phyloP scores from a whole-genome alignment of 2,329 filamentous ascomycete genomes.

The Stromatinia cepivora region DNA sequence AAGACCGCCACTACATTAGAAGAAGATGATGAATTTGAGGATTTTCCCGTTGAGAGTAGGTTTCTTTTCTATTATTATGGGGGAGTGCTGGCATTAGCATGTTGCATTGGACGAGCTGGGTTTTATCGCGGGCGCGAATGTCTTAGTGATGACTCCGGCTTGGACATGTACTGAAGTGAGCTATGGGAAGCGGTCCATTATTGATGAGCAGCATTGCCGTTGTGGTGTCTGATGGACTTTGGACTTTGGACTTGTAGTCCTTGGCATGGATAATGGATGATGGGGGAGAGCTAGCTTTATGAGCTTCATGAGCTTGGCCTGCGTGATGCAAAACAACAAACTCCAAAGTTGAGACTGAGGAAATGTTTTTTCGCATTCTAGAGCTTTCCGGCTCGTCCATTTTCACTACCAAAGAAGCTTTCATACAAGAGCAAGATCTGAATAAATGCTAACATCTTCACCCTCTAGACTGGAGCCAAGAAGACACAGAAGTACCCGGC shows the following conservation, averaged over 20 bases:
- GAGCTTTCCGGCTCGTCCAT: no score
- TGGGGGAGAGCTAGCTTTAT: not conserved
- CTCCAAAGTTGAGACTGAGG: not conserved
- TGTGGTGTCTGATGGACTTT: not conserved
- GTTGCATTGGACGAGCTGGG: conserved; percentile 15
- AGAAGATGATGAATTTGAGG: conserved; percentile 98
- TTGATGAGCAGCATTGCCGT: conserved; percentile 1
- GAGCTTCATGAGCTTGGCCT: not conserved
- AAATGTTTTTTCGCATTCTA: not conserved
- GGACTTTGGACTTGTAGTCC: not conserved
- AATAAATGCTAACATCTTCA: conserved; percentile 23
- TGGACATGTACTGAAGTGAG: conserved; percentile 2
- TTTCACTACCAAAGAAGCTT: not conserved
- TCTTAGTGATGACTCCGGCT: conserved; percentile 2
- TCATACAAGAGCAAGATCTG: not conserved
- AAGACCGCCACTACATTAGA: conserved; percentile 66
- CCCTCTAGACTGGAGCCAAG: conserved; percentile 79
- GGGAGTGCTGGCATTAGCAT: not conserved
- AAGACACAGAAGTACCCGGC: conserved; percentile 82
- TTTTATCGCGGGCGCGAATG: not conserved
- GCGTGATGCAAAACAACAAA: no score
- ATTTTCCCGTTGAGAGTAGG: conserved; percentile 93
- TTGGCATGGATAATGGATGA: not conserved
- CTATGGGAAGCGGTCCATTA: not conserved
- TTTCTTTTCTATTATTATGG: conserved; percentile 14